A percentile compares a stretch with the other conserved stretches of the same genome.
These are phyloP conservation scores for Corylus americana DNA, from an alignment of 306 rosid genomes.

Conservation along the genomic window DNA sequence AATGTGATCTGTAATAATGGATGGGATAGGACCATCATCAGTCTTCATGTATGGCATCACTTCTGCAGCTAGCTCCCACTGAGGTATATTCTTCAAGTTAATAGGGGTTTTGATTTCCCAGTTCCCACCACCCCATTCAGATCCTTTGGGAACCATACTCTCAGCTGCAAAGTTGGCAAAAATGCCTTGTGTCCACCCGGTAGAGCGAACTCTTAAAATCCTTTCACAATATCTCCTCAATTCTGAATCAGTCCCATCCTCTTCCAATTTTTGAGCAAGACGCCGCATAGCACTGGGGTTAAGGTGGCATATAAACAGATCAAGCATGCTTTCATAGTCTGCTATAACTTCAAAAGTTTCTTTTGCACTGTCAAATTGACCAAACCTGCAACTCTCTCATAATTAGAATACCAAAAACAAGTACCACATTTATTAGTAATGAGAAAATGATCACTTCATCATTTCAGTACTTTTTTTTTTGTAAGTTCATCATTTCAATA, in stretches of 20 bases:
- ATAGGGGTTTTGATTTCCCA: conserved; percentile 99
- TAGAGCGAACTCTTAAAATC: conserved; percentile 85
- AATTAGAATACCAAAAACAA: conserved; percentile 26
- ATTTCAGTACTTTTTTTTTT: neutral
- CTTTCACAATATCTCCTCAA: conserved; percentile 95
- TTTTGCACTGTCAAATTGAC: conserved; percentile 95
- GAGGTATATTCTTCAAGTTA: conserved; percentile 82
- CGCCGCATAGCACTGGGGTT: conserved; percentile 99
- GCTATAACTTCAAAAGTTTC: conserved; percentile 93
- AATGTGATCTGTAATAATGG: conserved; percentile 83
- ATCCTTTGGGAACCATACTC: conserved; percentile 98
- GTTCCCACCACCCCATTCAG: conserved; percentile 99
- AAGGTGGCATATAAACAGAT: conserved; percentile 94
- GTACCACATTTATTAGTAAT: conserved; percentile 9
- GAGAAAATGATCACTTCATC: conserved; percentile 1
- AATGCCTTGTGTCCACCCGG: conserved; percentile 99
- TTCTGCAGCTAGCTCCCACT: conserved; percentile 98
- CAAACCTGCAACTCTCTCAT: conserved; percentile 73
- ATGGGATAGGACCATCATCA: conserved; percentile 89
- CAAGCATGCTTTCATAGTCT: conserved; percentile 92
- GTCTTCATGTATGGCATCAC: conserved; percentile 96
- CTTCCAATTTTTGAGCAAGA: conserved; percentile 98
- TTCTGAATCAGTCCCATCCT: conserved; percentile 92
- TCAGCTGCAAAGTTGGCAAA: conserved; percentile 99
- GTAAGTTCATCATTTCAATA: neutral